phyloP scores from a whole-genome alignment of 1,284 basidiomycete genomes.

The Cutaneotrichosporon cyanovorans region DNA sequence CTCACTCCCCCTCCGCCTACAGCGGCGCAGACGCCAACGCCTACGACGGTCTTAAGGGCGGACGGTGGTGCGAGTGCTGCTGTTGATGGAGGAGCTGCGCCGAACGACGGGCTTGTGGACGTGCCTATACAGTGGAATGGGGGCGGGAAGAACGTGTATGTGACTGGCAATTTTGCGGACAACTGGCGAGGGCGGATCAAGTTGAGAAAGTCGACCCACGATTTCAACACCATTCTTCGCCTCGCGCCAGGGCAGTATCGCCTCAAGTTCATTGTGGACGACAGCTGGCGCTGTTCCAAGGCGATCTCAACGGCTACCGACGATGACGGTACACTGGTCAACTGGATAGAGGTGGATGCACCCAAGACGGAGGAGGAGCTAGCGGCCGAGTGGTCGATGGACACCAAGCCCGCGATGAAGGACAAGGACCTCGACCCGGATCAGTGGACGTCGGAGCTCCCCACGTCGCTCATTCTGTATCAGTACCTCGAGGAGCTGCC shows the following conservation, averaged over 20 bases:
- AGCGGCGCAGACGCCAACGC: constrained; percentile 26
- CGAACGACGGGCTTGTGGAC: constrained; percentile 32
- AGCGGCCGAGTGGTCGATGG: constrained; percentile 43
- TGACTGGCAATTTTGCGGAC: constrained; percentile 55
- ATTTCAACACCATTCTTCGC: constrained; percentile 48
- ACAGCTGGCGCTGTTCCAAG: constrained; percentile 65
- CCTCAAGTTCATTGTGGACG: constrained; percentile 92
- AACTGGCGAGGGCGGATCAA: constrained; percentile 53
- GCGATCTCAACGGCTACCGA: constrained; percentile 87
- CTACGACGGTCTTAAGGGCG: not conserved
- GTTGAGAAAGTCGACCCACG: constrained; percentile 47
- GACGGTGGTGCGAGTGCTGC: not conserved
- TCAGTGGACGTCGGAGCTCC: constrained; percentile 68
- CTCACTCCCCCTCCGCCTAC: constrained; percentile 27
- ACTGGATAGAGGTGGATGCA: constrained; percentile 65
- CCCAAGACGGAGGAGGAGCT: constrained; percentile 41
- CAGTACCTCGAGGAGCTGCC: constrained; percentile 70
- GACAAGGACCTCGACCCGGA: constrained; percentile 41
- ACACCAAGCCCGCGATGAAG: constrained; percentile 28
- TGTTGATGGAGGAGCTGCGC: not conserved
- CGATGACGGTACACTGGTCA: constrained; percentile 88
- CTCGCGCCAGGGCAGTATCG: constrained; percentile 89
- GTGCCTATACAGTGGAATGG: constrained; percentile 45
- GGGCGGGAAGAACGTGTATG: constrained; percentile 49
- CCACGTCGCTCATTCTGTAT: constrained; percentile 64